Base-by-base conservation (phyloP, 2,329 filamentous ascomycete species). In the Mycosphaerelloides madeirae region DNA sequence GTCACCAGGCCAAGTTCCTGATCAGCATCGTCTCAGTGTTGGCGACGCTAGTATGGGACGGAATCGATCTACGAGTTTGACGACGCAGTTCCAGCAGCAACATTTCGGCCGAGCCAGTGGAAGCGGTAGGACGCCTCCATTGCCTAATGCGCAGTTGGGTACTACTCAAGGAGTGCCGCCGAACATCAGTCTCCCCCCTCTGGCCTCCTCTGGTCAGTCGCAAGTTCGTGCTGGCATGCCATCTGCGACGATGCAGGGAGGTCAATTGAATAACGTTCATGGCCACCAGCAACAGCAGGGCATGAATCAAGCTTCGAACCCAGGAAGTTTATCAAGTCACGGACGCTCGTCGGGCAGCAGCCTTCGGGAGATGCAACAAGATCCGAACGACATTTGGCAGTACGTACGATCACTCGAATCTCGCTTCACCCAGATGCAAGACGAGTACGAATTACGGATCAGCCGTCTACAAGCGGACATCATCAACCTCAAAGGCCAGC, bases 321-420 rank as follows among this genome's bases (percentile, higher is more conserved):
- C 74, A 18, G 65, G 68, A 41, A 73, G 68, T 50, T 65, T 70
- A 61, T 75, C 72, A 6, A 74, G 71, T 45, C 75, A 84, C 59
- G 73, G 76, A 15, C 54, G 58, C 13, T 77, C 75, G 38, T 79
- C 76, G 38, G 75, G 70, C 13, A 78, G 78, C 48, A 82, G 79
- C 58, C 79, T 79, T 52, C 79, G 78, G 49, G 87, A 87, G 55
- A 73, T 87, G 48, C 83, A 87, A 63, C 79, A 41, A 68, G 80
- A 50, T 20, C 57, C 61, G 12, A 53, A 52, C 15, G 81, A 80
- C 32, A 70, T 90, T 7, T 88, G 83, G 83, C 69, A 75, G 3
- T 88, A 88, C 57, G 78, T 90, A 28, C 81, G 87, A 44, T 76
- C 74, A 14, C 70, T 91, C 38, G 85, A 91, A 59, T 77, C 58